Conservation (phyloP, 352 stramenopile species). For the Nothophytophthora sp. region DNA sequence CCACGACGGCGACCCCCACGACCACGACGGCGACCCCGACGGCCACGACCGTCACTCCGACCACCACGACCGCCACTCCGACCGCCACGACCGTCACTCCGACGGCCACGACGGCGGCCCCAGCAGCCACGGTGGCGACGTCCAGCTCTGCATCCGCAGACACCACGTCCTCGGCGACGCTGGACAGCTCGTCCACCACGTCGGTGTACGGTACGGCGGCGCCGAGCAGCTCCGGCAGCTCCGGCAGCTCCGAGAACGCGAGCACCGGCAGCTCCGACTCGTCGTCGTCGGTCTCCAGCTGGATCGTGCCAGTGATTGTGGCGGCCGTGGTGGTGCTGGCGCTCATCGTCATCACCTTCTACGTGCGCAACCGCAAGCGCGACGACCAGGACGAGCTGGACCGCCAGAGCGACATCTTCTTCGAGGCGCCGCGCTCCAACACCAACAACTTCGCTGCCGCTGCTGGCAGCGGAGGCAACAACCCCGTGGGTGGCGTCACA, state of each 20-base stretch:
- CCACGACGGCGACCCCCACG: constrained; percentile 14
- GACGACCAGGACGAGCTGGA: constrained; percentile 54
- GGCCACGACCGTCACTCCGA: constrained; percentile 9
- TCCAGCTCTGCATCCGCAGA: constrained; percentile 24
- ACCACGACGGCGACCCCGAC: constrained; percentile 16
- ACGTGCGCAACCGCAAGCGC: constrained; percentile 45
- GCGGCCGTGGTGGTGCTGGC: constrained; percentile 54
- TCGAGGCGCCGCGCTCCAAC: constrained; percentile 60
- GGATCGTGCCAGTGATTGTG: constrained; percentile 63
- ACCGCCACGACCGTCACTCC: constrained; percentile 12
- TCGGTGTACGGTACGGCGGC: constrained; percentile 52
- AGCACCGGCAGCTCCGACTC: constrained; percentile 10
- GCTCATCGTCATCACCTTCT: constrained; percentile 59
- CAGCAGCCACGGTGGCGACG: constrained; percentile 7
- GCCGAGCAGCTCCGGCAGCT: constrained; percentile 24
- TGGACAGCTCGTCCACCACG: constrained; percentile 38
- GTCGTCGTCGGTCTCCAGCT: constrained; percentile 32
- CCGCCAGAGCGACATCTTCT: constrained; percentile 63
- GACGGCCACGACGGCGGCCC: constrained; percentile 6
- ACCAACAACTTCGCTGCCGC: constrained; percentile 42
- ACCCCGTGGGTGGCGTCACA: constrained; percentile 8
- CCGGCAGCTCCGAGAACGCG: constrained; percentile 18
- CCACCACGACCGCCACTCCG: constrained; percentile 12
- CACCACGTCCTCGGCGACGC: constrained; percentile 27
- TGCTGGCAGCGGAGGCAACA: constrained; percentile 12